Evolutionary conservation across 176 grass and related monocot species (phyloP).

Genomic region (Phyllostachys edulis): DNA sequence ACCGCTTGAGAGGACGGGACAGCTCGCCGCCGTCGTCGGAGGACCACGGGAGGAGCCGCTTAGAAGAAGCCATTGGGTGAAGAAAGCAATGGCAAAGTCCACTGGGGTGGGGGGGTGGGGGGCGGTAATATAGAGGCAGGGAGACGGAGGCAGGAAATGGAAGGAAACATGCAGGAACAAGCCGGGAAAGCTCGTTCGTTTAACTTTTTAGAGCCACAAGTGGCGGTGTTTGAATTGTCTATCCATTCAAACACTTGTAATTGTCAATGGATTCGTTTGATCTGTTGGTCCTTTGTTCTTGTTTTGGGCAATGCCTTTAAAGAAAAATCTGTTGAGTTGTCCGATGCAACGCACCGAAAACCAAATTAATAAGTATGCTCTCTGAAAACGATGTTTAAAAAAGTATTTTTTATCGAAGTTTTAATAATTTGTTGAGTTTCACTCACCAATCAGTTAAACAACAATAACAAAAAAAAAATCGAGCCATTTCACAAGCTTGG

Average conservation of each 20-base stretch:
- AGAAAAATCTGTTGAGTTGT: background rate
- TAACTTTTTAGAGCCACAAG: background rate
- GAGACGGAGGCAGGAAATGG: slow-evolving; percentile 16
- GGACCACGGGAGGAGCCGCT: slow-evolving; percentile 7
- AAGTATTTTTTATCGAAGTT: too few relatives aligned
- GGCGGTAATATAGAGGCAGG: slow-evolving; percentile 25
- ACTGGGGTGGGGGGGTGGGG: too few relatives aligned
- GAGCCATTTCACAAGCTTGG: too few relatives aligned
- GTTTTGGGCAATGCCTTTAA: background rate
- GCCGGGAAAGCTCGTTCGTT: slow-evolving; percentile 10
- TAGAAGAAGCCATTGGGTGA: slow-evolving; percentile 42
- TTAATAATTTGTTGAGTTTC: too few relatives aligned
- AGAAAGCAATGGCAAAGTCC: slow-evolving; percentile 13
- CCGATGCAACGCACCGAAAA: background rate
- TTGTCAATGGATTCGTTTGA: slow-evolving; percentile 8
- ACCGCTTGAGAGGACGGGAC: slow-evolving; percentile 40
- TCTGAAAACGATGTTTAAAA: too few relatives aligned
- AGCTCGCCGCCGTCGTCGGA: background rate
- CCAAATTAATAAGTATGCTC: background rate
- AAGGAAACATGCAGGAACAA: slow-evolving; percentile 39
- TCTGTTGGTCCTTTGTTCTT: background rate
- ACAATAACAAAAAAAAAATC: too few relatives aligned
- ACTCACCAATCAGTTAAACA: too few relatives aligned
- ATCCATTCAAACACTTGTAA: background rate
- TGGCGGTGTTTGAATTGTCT: background rate